Evolutionary conservation across 2,329 filamentous ascomycete species (phyloP), one percentile per base, ranked within the genome.

Genomic region (Botrytis porri): DNA sequence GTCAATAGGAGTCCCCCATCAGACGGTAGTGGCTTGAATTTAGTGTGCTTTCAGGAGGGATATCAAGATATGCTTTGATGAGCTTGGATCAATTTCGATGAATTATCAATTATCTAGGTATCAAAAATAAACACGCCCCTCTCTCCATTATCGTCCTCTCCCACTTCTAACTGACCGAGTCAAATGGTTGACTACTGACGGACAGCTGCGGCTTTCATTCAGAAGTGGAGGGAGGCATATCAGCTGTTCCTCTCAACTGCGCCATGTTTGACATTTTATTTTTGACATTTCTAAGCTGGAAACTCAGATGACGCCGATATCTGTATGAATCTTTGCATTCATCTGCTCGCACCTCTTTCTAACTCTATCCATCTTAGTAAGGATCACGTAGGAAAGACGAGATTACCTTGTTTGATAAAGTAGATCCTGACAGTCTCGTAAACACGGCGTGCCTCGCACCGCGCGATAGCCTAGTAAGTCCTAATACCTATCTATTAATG

Each of bases 171-270:
- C 39, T 72, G 63, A 48, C 41, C 63, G 63, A 51, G 70, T 72
- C 70, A 61, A 69, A 72, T 67, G 70, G 39, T 35, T 25, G 18
- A 57, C 35, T 9, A 25, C 25, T 41, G n/a, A 37, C 37, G 45
- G 22, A 22, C 61, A 45, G 22, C 22, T 41, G 12, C 25, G 25
- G 25, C 48, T 54, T 69, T 54, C 63, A 22, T 48, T n/a, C 22
- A 43, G n/a, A n/a, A n/a, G n/a, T n/a, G n/a, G n/a, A 43, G 51
- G 32, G 16, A 60, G 37, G 7, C 16, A 41, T 51, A 51, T 69
- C 70, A 72, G 70, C 70, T 72, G 70, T 54, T 72, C 41, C 70
- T 32, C 63, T 61, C n/a, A 22, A 37, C 70, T 69, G 63, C 70
- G 57, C 63, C 41, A 69, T 69, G 54, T 69, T 67, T 72, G 32